phyloP scores from a whole-genome alignment of 441 rosid species.

The Lepidium campestre region DNA sequence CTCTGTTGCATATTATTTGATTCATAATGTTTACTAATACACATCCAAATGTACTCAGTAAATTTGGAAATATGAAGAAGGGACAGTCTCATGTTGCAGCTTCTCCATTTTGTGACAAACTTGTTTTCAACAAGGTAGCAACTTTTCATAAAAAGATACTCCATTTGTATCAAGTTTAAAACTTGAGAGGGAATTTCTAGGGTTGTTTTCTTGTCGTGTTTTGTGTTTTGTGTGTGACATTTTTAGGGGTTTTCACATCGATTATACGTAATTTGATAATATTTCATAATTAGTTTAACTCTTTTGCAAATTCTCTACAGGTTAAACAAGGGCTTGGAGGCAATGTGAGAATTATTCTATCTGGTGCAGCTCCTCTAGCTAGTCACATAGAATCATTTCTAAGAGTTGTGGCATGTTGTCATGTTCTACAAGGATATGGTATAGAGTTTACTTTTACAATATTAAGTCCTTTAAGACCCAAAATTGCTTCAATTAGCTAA shows the following conservation, averaged over 20 bases:
- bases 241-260: too few species aligned
- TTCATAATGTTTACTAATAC: too few species aligned
- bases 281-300: too few species aligned
- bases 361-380: conserved; percentile 96
- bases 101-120: conserved; percentile 78
- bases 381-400: conserved; percentile 78
- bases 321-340: conserved; percentile 92
- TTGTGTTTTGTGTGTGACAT: too few species aligned
- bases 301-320: conserved; percentile 13
- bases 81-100: conserved; percentile 61
- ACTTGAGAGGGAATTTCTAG: too few species aligned
- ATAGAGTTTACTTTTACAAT: neutral
- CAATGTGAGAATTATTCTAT: conserved; percentile 71
- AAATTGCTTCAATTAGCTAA: neutral
- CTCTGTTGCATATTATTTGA: neutral
- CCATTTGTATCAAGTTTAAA: too few species aligned
- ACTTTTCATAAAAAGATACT: neutral
- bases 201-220: too few species aligned
- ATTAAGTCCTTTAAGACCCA: neutral
- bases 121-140: conserved; percentile 81
- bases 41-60: conserved; percentile 35
- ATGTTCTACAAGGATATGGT: conserved; percentile 99
- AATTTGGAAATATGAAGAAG: conserved; percentile 55
- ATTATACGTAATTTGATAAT: too few species aligned
- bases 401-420: conserved; percentile 89